These are phyloP conservation scores for Catharanthus roseus DNA, from an alignment of 257 asterid species.

Conservation along the genomic window DNA sequence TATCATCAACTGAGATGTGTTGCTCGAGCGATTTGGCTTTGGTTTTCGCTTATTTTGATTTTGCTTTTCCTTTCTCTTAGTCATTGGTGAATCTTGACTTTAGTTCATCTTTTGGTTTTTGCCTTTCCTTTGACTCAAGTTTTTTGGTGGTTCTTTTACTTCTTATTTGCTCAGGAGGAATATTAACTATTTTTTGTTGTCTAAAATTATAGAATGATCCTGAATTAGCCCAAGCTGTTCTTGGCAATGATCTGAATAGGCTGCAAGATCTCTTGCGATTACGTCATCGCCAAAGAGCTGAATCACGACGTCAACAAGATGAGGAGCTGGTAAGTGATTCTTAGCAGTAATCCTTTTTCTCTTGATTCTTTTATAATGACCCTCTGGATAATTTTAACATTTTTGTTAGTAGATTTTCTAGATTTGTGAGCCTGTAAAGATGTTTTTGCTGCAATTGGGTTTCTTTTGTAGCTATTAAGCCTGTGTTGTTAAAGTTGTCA, in stretches of 20 bases:
- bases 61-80: background rate
- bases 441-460: background rate
- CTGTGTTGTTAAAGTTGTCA: background rate
- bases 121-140: background rate
- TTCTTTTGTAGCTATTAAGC: background rate
- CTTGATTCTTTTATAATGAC: background rate
- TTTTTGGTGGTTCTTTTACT: background rate
- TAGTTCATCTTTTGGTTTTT: background rate
- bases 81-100: background rate
- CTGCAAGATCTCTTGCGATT: constrained; percentile 77
- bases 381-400: background rate
- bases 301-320: constrained; percentile 64
- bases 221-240: constrained; percentile 87
- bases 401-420: background rate
- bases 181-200: constrained; percentile 24
- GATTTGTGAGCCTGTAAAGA: background rate
- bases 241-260: constrained; percentile 80
- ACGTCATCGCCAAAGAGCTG: constrained; percentile 70
- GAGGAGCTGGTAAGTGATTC: constrained; percentile 78
- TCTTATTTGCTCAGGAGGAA: background rate
- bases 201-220: constrained; percentile 72
- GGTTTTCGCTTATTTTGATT: background rate
- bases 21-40: background rate
- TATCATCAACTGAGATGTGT: background rate
- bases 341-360: constrained; percentile 5